Conservation (phyloP, 1,284 basidiomycete species). For the Salmacisia buchloeana region DNA sequence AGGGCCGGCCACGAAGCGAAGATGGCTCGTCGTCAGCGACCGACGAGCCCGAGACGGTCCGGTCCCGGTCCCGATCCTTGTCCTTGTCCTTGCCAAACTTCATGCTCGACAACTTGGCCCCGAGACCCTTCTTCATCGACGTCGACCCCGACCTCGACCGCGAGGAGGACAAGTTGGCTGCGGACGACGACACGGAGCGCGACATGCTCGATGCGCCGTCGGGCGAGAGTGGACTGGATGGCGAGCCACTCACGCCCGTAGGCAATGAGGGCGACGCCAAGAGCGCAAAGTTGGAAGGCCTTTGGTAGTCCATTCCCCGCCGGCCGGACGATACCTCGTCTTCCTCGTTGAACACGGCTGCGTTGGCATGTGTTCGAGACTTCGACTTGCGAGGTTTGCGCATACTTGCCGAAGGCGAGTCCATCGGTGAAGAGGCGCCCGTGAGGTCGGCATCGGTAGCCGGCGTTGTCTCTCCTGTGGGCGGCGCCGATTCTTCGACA, state of each 20-base stretch:
- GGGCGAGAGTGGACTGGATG: not conserved
- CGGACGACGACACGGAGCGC: not conserved
- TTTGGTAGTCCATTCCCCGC: not conserved
- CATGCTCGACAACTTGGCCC: not conserved
- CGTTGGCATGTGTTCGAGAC: not conserved
- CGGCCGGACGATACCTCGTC: not conserved
- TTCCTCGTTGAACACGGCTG: not conserved
- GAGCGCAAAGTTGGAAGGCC: not conserved
- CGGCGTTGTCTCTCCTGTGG: not conserved
- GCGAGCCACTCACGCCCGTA: too few species aligned
- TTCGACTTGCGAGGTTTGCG: constrained; percentile 6
- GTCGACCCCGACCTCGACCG: not conserved
- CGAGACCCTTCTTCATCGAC: not conserved
- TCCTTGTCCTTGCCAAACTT: constrained; percentile 9
- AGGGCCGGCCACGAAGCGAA: not conserved
- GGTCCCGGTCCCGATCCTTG: not conserved
- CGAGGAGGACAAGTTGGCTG: not conserved
- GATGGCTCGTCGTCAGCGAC: not conserved
- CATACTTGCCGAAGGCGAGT: not conserved
- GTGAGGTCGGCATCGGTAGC: too few species aligned
- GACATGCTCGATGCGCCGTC: not conserved
- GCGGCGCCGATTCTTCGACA: not conserved
- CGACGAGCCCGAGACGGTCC: not conserved
- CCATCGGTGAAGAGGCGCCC: too few species aligned
- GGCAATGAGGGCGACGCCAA: not conserved